Evolutionary conservation across 2,329 filamentous ascomycete species (phyloP).

Genomic region (Apiospora hydei): DNA sequence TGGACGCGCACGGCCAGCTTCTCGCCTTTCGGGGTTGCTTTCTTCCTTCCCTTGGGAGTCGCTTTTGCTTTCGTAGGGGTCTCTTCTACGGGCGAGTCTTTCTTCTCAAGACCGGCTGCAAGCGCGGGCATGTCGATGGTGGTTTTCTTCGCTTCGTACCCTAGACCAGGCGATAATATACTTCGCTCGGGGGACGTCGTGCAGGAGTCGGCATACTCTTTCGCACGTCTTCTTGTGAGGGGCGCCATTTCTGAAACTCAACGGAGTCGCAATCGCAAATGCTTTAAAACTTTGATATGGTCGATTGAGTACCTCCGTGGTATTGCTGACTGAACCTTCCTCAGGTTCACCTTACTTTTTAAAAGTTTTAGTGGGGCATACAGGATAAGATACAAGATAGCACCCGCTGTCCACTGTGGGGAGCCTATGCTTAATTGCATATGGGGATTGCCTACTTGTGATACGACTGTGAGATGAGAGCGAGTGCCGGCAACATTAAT

Average conservation of each 20-base stretch:
- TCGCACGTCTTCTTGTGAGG: constrained; percentile 37
- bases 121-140: not conserved
- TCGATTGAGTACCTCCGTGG: constrained; percentile 20
- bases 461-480: not conserved
- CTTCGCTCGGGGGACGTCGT: constrained; percentile 21
- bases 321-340: not conserved
- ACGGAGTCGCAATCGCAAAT: not conserved
- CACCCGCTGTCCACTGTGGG: not conserved
- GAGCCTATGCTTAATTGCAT: constrained; percentile 15
- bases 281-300: not conserved
- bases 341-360: constrained; percentile 11
- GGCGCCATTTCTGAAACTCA: constrained; percentile 35
- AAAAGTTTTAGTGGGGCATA: constrained; percentile 22
- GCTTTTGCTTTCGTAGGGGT: constrained; percentile 9
- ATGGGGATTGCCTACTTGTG: not conserved
- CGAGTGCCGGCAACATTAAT: not conserved
- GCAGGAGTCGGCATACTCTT: constrained; percentile 22
- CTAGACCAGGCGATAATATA: not conserved
- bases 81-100: not conserved
- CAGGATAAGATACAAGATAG: constrained; percentile 20
- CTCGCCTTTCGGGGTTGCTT: constrained; percentile 33
- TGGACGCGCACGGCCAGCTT: constrained; percentile 36
- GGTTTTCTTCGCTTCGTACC: constrained; percentile 1
- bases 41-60: constrained; percentile 21
- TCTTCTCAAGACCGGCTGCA: not conserved